phyloP scores from a whole-genome alignment of 306 rosid species.

The Vigna trinervia region DNA sequence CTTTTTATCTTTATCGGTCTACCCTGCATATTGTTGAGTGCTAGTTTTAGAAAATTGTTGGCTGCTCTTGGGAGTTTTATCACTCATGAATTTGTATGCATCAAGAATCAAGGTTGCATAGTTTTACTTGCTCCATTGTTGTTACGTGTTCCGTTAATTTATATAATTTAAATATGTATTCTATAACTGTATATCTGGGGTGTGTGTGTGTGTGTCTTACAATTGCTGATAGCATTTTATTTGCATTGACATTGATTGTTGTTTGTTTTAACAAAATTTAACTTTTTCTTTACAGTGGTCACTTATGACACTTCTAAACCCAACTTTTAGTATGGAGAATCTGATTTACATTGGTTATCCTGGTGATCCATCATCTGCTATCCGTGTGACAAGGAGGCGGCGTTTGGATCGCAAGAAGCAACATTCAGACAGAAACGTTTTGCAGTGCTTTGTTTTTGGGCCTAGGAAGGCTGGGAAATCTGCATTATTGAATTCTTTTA shows the following conservation, averaged over 20 bases:
- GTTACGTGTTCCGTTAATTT: constrained; percentile 8
- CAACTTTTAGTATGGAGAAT: constrained; percentile 82
- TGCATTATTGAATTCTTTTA: constrained; percentile 78
- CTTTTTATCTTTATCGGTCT: constrained; percentile 18
- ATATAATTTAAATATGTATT: constrained; percentile 3
- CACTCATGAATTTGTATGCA: constrained; percentile 22
- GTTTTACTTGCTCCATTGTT: constrained; percentile 11
- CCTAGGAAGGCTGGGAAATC: constrained; percentile 95
- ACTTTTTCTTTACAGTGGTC: constrained; percentile 75
- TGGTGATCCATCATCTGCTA: constrained; percentile 76
- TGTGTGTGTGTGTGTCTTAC: neutral
- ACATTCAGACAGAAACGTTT: constrained; percentile 76
- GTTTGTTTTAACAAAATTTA: constrained; percentile 33
- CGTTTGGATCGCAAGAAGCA: constrained; percentile 91
- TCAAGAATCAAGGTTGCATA: constrained; percentile 9
- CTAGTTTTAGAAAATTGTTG: constrained; percentile 11
- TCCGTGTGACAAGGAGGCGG: constrained; percentile 82
- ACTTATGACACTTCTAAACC: constrained; percentile 89
- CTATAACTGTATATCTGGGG: neutral
- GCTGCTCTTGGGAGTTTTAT: constrained; percentile 4
- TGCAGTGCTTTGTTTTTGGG: constrained; percentile 96
- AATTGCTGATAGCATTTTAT: constrained; percentile 16
- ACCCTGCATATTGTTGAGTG: constrained; percentile 20
- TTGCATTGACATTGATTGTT: constrained; percentile 17
- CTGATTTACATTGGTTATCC: constrained; percentile 87